These are phyloP conservation scores for Cutaneotrichosporon cutaneum DNA, from an alignment of 1,284 basidiomycete genomes.

Conservation along the genomic window DNA sequence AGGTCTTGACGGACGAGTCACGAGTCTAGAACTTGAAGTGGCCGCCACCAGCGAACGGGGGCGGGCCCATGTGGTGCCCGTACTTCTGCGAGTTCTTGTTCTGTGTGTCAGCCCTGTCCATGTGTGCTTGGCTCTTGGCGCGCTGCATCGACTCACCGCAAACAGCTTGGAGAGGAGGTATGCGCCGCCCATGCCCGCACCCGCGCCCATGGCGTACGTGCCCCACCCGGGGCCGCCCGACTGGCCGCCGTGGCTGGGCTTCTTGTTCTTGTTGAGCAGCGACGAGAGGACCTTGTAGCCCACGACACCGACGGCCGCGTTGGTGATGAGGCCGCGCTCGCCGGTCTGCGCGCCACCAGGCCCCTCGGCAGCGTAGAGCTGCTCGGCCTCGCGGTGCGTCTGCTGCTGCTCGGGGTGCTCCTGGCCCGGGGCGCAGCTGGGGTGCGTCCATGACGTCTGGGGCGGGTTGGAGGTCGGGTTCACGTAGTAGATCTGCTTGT, in stretches of 20 bases:
- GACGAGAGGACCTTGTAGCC: slow-evolving; percentile 21
- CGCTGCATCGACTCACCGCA: slow-evolving; percentile 6
- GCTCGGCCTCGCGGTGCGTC: slow-evolving; percentile 14
- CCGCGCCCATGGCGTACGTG: slow-evolving; percentile 6
- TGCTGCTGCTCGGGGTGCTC: slow-evolving; percentile 32
- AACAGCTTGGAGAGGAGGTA: slow-evolving; percentile 12
- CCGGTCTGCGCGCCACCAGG: slow-evolving; percentile 19
- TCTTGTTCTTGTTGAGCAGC: slow-evolving; percentile 14
- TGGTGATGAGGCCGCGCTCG: slow-evolving; percentile 22
- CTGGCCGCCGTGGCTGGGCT: slow-evolving; percentile 8
- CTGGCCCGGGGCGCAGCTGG: slow-evolving; percentile 25
- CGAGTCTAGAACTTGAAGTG: background rate
- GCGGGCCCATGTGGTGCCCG: slow-evolving; percentile 36
- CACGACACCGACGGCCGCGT: slow-evolving; percentile 9
- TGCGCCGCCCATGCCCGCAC: slow-evolving; percentile 12
- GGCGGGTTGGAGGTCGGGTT: slow-evolving; percentile 38
- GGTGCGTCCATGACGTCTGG: slow-evolving; percentile 39
- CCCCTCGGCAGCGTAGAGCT: slow-evolving; percentile 17
- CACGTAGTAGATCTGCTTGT: slow-evolving; percentile 40
- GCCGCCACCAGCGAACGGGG: slow-evolving; percentile 30
- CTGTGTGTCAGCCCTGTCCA: slow-evolving; percentile 1
- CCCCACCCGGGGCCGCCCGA: slow-evolving; percentile 9
- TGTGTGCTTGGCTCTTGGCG: background rate
- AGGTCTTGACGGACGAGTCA: background rate
- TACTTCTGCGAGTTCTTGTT: slow-evolving; percentile 22